Evolutionary conservation across 2,329 filamentous ascomycete genomes (phyloP).

Genomic region (Sporothrix variecibatus): DNA sequence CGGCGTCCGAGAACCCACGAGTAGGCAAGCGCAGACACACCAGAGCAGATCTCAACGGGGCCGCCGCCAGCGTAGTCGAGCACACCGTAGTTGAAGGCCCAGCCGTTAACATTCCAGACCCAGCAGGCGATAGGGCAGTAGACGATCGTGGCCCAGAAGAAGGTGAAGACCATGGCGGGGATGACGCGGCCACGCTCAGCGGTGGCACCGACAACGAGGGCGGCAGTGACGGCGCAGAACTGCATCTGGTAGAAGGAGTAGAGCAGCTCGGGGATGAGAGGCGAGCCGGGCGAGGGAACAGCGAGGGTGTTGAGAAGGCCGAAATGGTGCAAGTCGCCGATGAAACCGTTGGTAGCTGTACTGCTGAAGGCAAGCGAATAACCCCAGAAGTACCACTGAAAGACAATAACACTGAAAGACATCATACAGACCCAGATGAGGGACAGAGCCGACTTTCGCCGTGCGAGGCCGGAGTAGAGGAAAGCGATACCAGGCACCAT

Average conservation of each 20-base stretch:
- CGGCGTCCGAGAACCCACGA: conserved; percentile 93
- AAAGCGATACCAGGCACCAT: conserved; percentile 98
- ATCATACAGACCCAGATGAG: conserved; percentile 98
- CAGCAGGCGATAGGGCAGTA: conserved; percentile 97
- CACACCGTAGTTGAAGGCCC: conserved; percentile 87
- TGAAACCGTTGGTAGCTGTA: conserved; percentile 81
- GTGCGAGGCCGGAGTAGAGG: conserved; percentile 95
- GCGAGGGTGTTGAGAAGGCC: conserved; percentile 83
- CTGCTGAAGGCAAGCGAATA: conserved; percentile 92
- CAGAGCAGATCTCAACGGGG: conserved; percentile 95
- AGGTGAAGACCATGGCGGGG: conserved; percentile 91
- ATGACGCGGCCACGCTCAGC: conserved; percentile 92
- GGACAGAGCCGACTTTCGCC: conserved; percentile 93
- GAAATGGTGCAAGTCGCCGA: conserved; percentile 87
- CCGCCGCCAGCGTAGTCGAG: conserved; percentile 96
- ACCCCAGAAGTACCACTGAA: conserved; percentile 99
- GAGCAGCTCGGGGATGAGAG: conserved; percentile 83
- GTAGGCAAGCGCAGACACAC: conserved; percentile 90
- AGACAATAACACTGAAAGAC: conserved; percentile 84
- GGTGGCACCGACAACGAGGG: conserved; percentile 87
- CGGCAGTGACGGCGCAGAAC: conserved; percentile 91
- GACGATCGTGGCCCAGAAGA: conserved; percentile 94
- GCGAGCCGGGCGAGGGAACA: conserved; percentile 81
- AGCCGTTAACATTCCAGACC: conserved; percentile 94
- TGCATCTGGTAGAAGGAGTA: conserved; percentile 99